phyloP scores from a whole-genome alignment of 257 asterid species.

The Nyctanthes arbortristis region DNA sequence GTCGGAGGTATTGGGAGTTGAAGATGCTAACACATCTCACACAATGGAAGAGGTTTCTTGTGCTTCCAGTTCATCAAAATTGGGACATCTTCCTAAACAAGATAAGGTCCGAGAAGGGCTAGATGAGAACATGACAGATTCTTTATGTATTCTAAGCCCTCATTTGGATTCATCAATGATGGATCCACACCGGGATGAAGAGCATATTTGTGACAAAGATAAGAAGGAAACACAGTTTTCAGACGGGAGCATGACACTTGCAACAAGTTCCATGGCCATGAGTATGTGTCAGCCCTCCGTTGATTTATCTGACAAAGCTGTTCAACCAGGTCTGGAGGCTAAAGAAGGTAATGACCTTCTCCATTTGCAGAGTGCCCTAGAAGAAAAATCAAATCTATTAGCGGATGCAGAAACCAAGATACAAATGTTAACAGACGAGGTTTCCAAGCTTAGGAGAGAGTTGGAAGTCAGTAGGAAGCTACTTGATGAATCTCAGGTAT shows the following conservation, averaged over 20 bases:
- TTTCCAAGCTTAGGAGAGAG: constrained; percentile 63
- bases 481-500: constrained; percentile 98
- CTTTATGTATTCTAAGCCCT: constrained; percentile 56
- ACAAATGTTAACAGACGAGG: constrained; percentile 56
- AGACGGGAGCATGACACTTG: constrained; percentile 50
- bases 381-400: constrained; percentile 64
- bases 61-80: constrained; percentile 55
- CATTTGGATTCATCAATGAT: constrained; percentile 89
- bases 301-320: constrained; percentile 39
- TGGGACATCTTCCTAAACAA: constrained; percentile 47
- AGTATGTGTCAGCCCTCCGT: constrained; percentile 65
- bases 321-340: constrained; percentile 42
- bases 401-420: constrained; percentile 61
- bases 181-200: constrained; percentile 70
- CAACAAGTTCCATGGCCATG: constrained; percentile 73
- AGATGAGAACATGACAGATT: constrained; percentile 84
- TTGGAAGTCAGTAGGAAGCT: constrained; percentile 76
- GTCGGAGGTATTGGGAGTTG: constrained; percentile 62
- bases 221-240: constrained; percentile 41
- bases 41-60: constrained; percentile 65
- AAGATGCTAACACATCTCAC: constrained; percentile 46
- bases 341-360: constrained; percentile 38
- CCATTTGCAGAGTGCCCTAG: constrained; percentile 54
- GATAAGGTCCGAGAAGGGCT: constrained; percentile 59
- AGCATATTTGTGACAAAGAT: constrained; percentile 45